Percentiles rank a stretch among this genome's conserved stretches.
phyloP scores from a whole-genome alignment of 1,139 yeast species.

The Lodderomyces orthopsilosis region DNA sequence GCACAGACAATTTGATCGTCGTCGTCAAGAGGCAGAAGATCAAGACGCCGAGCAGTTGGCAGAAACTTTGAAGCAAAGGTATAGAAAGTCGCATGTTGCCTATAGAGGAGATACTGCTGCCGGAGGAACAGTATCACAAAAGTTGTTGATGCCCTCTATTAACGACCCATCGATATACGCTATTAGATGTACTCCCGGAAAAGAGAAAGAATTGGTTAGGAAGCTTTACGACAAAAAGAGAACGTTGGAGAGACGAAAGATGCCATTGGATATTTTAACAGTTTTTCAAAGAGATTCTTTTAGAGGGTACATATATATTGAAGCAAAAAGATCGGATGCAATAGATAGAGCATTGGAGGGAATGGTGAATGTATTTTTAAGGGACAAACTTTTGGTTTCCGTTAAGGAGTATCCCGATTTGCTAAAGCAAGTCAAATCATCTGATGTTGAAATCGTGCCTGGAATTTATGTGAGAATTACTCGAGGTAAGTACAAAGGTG shows the following conservation, averaged over 20 bases:
- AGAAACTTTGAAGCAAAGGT: conserved; percentile 86
- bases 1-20: conserved; percentile 88
- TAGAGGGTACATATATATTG: conserved; percentile 87
- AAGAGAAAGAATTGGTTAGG: conserved; percentile 87
- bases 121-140: conserved; percentile 81
- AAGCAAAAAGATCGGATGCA: conserved; percentile 91
- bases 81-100: conserved; percentile 82
- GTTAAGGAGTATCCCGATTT: conserved; percentile 94
- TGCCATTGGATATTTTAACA: conserved; percentile 74
- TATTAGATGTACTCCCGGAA: conserved; percentile 87
- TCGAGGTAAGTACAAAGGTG: conserved; percentile 90
- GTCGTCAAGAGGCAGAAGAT: conserved; percentile 85
- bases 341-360: conserved; percentile 87
- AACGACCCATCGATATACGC: conserved; percentile 98
- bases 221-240: conserved; percentile 77
- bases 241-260: conserved; percentile 59
- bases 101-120: conserved; percentile 83
- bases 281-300: conserved; percentile 94
- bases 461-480: conserved; percentile 90
- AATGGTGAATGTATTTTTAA: conserved; percentile 77
- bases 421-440: conserved; percentile 83
- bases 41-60: conserved; percentile 96
- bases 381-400: conserved; percentile 80
- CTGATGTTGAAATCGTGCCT: conserved; percentile 84
- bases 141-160: conserved; percentile 89